Conservation (phyloP, 1,284 basidiomycete species). For the Boletus smithii region DNA sequence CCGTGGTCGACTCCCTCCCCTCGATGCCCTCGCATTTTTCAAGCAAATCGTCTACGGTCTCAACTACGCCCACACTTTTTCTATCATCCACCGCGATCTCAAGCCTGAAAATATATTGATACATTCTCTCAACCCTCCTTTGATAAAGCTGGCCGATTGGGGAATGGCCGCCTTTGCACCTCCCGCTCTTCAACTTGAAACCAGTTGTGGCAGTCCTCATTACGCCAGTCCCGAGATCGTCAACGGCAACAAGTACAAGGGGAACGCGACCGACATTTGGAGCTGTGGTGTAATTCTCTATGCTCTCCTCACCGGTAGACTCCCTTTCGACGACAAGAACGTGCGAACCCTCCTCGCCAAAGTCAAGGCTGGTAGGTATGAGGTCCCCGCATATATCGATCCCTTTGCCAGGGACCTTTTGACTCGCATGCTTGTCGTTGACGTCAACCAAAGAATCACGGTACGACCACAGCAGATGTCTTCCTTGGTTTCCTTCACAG, state of each 20-base stretch:
- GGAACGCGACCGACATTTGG: conserved; percentile 93
- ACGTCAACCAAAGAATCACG: conserved; percentile 82
- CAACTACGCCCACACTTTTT: conserved; percentile 97
- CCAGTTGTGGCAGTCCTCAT: conserved; percentile 95
- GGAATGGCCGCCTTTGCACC: conserved; percentile 96
- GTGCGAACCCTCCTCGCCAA: conserved; percentile 82
- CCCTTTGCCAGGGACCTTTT: conserved; percentile 75
- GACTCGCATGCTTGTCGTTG: conserved; percentile 85
- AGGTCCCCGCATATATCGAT: conserved; percentile 74
- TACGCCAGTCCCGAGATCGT: conserved; percentile 99
- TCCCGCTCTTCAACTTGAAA: conserved; percentile 83
- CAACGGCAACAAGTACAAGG: conserved; percentile 90
- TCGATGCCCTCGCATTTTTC: conserved; percentile 91
- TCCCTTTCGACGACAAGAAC: conserved; percentile 90
- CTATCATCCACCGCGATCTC: conserved; percentile 97
- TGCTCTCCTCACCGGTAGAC: conserved; percentile 81
- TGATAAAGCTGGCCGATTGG: conserved; percentile 98
- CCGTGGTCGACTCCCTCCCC: conserved; percentile 75
- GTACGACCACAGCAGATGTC: conserved; percentile 44
- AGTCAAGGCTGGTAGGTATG: conserved; percentile 86
- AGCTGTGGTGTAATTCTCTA: conserved; percentile 90
- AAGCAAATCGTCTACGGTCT: conserved; percentile 96
- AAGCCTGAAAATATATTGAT: conserved; percentile 98
- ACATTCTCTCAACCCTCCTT: conserved; percentile 76
- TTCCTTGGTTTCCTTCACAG: conserved; percentile 10